Base-by-base conservation (phyloP, 352 stramenopile genomes). In the Porosira glacialis region DNA sequence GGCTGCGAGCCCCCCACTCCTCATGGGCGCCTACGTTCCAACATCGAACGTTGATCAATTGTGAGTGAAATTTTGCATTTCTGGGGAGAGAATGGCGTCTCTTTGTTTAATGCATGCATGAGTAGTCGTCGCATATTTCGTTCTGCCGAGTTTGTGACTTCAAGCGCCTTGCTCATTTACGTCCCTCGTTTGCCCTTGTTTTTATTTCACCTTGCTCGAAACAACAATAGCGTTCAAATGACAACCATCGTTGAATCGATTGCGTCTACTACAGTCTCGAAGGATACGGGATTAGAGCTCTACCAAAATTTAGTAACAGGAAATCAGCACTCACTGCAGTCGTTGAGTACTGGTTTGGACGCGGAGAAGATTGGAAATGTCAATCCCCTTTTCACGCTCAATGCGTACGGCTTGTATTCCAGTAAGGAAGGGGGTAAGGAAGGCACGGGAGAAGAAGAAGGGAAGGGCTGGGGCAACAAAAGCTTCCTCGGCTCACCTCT, bases 401-500 rank as follows among this genome's bases (percentile, higher is more conserved):
- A 76, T 48, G 78, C 75, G 63, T 83, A 83, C 55, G 74, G 74
- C 6, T 48, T 79, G 43, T 83, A 68, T n/a, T n/a, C n/a, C n/a
- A n/a, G n/a, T n/a, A n/a, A n/a, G n/a, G n/a, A n/a, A n/a, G n/a
- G n/a, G n/a, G n/a, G n/a, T n/a, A n/a, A n/a, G n/a, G n/a, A n/a
- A n/a, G n/a, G 66, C 0, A 44, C 58, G 28, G 68, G 74, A 13
- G 64, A 75, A 19, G 74, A 70, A 49, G 74, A 78, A 19, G 28
- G 38, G n/a, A 53, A 78, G 58, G 68, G 63, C 33, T 79, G 65
- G 28, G 70, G 58, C 17, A 76, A 71, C 41, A 83, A 83, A 69
- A 58, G 75, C 15, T 92, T 92, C 61, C 75, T 89, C 61, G 73
- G 76, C 33, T 22, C 59, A 35, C 43, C 70, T 13, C 30, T 88